A percentile compares a stretch with the other conserved stretches of the same genome.
phyloP scores from a whole-genome alignment of 1,284 basidiomycete genomes.

The Trichosporon asahii region DNA sequence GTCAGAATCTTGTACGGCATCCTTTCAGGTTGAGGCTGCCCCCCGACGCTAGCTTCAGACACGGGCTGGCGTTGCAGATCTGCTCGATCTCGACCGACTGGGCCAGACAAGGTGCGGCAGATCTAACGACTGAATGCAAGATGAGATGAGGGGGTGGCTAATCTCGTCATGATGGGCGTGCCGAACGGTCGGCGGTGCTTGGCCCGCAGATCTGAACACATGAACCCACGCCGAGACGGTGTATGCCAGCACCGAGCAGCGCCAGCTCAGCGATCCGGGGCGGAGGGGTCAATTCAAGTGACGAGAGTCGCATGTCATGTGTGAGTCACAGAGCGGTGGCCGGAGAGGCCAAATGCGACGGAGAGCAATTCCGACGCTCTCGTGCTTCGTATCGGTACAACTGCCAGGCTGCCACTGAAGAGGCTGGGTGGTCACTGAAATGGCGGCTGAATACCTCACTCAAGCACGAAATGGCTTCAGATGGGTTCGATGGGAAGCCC shows the following conservation, averaged over 20 bases:
- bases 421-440: not conserved
- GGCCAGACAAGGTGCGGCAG: not conserved
- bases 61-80: not conserved
- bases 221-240: not conserved
- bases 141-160: not conserved
- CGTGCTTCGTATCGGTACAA: not conserved
- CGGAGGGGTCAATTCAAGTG: not conserved
- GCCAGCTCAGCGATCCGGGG: not conserved
- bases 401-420: no score
- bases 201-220: not conserved
- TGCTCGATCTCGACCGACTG: not conserved
- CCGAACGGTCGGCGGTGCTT: not conserved
- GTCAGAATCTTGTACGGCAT: not conserved
- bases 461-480: no score
- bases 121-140: not conserved
- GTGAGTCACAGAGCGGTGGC: not conserved
- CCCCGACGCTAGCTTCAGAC: not conserved
- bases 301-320: not conserved
- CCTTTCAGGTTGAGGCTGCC: not conserved
- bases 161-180: not conserved
- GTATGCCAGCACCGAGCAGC: not conserved
- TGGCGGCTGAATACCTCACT: not conserved
- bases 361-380: not conserved
- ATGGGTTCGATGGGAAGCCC: not conserved
- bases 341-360: not conserved